Evolutionary conservation across 2,329 filamentous ascomycete genomes (phyloP).

Genomic region (Emmonsiellopsis sp.): DNA sequence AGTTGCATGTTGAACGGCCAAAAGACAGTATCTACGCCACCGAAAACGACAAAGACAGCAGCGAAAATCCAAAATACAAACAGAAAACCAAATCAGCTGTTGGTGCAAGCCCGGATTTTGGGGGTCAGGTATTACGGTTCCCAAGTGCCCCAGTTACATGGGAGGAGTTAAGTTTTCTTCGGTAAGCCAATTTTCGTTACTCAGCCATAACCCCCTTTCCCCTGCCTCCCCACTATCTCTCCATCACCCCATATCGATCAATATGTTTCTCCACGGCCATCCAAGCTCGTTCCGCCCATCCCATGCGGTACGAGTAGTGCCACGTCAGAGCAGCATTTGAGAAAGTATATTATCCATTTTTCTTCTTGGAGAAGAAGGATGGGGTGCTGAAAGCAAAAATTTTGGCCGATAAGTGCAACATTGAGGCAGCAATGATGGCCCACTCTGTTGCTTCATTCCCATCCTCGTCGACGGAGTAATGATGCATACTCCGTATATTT

Average conservation of each 20-base stretch:
- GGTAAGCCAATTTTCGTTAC: conserved; percentile 44
- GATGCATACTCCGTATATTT: no score
- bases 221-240: not conserved
- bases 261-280: not conserved
- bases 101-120: conserved; percentile 58
- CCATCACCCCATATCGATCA: not conserved
- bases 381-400: not conserved
- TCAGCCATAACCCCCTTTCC: conserved; percentile 5
- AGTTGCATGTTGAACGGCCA: conserved; percentile 69
- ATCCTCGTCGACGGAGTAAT: no score
- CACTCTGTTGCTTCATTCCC: no score
- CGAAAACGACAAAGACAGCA: conserved; percentile 45
- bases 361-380: not conserved
- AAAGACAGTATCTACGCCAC: conserved; percentile 37
- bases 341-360: not conserved
- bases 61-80: conserved; percentile 46
- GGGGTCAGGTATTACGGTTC: conserved; percentile 52
- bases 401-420: no score
- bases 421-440: no score
- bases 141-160: conserved; percentile 48
- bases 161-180: conserved; percentile 62
- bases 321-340: conserved; percentile 1
- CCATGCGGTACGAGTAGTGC: not conserved
- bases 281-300: not conserved
- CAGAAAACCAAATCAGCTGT: conserved; percentile 47